Evolutionary conservation across 2,329 filamentous ascomycete species (phyloP), one percentile per base, ranked within the genome.

Genomic region (Colletotrichum cordylinicola): DNA sequence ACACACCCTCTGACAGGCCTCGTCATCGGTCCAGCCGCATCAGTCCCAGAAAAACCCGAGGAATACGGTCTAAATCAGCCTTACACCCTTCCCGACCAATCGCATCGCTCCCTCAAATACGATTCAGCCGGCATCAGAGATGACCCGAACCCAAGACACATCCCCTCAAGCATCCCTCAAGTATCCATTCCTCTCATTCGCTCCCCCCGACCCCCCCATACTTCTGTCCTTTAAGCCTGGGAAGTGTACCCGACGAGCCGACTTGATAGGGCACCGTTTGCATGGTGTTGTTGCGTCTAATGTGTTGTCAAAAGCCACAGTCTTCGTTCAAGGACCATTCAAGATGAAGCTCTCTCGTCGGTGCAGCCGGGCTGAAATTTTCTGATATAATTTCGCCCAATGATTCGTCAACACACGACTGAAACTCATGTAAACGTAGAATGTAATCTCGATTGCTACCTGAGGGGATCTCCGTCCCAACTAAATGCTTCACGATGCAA

Each of bases 51-150:
- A 8, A 70, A 56, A 74, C 35, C 67, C 62, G 69, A 79, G 77
- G 75, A 80, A 52, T 83, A 79, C 39, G 80, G 77, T 52, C 52
- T 2, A 79, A 43, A 66, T 61, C 65, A 66, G 70, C 65, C 65
- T 61, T 70, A 43, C 33, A 31, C 9, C 27, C n/a, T 7, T 21
- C 9, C 21, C 35, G 27, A 24, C 70, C 70, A 76, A 74, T 74
- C 74, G 48, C 71, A 70, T 70, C 9, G 18, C 37, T 69, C 48
- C 24, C 60, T 66, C 60, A 18, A 74, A 76, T 70, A 67, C 66
- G 74, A 74, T 39, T 31, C 24, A n/a, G 55, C 24, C 69, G 60
- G 61, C 31, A 24, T n/a, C 31, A 66, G 56, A 39, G 67, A 76
- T 74, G 74, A 66, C 71, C 70, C 66, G 71, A 74, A 61, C 27